Base-by-base conservation (phyloP, 1,284 basidiomycete genomes). In the Marasmius tenuissimus region DNA sequence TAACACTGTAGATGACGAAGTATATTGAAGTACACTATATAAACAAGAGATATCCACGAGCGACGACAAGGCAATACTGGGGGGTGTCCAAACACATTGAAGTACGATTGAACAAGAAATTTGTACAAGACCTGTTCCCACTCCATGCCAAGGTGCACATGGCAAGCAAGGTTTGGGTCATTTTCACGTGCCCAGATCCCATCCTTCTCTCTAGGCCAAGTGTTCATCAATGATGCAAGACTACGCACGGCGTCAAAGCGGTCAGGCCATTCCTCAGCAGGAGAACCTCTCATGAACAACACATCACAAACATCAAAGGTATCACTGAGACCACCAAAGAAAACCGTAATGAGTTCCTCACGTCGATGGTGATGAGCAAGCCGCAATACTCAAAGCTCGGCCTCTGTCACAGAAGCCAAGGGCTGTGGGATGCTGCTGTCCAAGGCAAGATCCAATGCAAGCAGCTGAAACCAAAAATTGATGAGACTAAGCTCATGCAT, bases 81-180 rank as follows among this genome's bases (percentile, higher is more conserved):
- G 3, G n/a, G 35, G 7, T 50, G 48, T 14, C 48, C 48, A 50
- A 50, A 50, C 11, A 16, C 11, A 22, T 50, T 50, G 20, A 20
- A 50, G 27, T 50, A 40, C 2, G n/a, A n/a, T 10, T 60, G 58
- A 1, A 54, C 58, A 48, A 39, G 54, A 18, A 54, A 60, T n/a
- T 45, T 12, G 7, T 22, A 39, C 5, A 60, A 7, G 3, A n/a
- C 33, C 10, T 40, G 3, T 20, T 60, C 58, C 58, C 58, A 60
- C 1, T 54, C 39, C 9, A 10, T 22, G 4, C 37, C 58, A 38
- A 2, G n/a, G 16, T 2, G 22, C 8, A 16, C 4, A 20, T 54
- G 42, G 0, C 2, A 3, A 3, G 37, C 3, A 4, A 54, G 22
- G 27, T 60, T 51, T 16, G 40, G n/a, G 9, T 60, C 51, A 37